Percentiles rank a stretch among this genome's conserved stretches.
Conservation (phyloP, 169 alveolate species). For the Cytauxzoon felis region DNA sequence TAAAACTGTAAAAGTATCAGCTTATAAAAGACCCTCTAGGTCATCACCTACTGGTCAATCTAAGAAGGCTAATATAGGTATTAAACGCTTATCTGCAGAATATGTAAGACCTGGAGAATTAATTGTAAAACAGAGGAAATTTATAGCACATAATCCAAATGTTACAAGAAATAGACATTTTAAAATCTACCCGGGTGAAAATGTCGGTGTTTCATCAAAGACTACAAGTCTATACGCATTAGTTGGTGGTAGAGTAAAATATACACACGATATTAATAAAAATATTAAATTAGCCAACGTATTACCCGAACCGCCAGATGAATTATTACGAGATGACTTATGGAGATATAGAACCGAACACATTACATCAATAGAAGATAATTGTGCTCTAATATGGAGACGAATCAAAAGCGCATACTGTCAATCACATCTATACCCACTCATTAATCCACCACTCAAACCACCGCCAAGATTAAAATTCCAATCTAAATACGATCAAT, state of each 20-base stretch:
- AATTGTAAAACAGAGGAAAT: slow-evolving; percentile 73
- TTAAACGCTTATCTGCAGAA: slow-evolving; percentile 79
- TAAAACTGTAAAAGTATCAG: slow-evolving; percentile 79
- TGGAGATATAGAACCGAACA: slow-evolving; percentile 88
- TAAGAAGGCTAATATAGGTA: slow-evolving; percentile 80
- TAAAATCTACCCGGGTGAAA: slow-evolving; percentile 79
- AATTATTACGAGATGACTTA: slow-evolving; percentile 74
- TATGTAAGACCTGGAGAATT: slow-evolving; percentile 76
- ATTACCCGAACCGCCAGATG: slow-evolving; percentile 81
- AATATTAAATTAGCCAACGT: slow-evolving; percentile 77
- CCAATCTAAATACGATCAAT: slow-evolving; percentile 65
- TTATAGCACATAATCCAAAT: slow-evolving; percentile 72
- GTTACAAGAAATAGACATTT: slow-evolving; percentile 70
- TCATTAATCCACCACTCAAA: slow-evolving; percentile 69
- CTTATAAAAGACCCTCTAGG: slow-evolving; percentile 81
- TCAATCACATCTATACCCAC: slow-evolving; percentile 7
- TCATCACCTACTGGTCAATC: slow-evolving; percentile 83
- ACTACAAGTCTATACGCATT: slow-evolving; percentile 69
- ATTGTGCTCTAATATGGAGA: slow-evolving; percentile 67
- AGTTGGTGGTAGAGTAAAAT: slow-evolving; percentile 80
- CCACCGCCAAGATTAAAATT: slow-evolving; percentile 79
- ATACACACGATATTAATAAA: slow-evolving; percentile 76
- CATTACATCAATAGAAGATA: slow-evolving; percentile 79
- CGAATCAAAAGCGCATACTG: slow-evolving; percentile 64
- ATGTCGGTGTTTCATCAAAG: slow-evolving; percentile 68